Base-by-base conservation (phyloP, 1,139 yeast species). In the Saccharomyces hybrid region DNA sequence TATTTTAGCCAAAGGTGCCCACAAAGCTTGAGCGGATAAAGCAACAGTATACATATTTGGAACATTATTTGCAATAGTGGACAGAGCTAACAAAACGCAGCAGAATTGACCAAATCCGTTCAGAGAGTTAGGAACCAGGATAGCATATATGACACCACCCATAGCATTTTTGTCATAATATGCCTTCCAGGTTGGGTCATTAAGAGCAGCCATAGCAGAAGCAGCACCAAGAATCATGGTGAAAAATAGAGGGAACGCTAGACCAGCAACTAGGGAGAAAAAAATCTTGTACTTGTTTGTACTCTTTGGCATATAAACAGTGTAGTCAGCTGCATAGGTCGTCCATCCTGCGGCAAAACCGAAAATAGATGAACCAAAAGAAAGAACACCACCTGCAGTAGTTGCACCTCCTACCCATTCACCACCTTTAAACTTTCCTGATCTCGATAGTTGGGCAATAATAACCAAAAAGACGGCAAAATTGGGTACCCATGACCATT, bases 281-380 rank as follows among this genome's bases (percentile, higher is more conserved):
- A 88, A 88, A 58, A 88, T 77, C 69, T 76, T 82, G 65, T 62
- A 58, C 46, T 81, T 74, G 70, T 78, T 80, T 59, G 84, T 81
- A 66, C 80, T 76, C 66, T 81, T 75, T 59, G 80, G 79, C 79
- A 87, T 90, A 75, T 88, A 90, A 52, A 86, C 90, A 53, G 96
- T 88, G 73, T 89, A 90, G 73, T 90, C 97, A 49, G 96, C 82
- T 50, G 96, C 95, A 66, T 86, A 88, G 25, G 96, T 85, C 56
- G 95, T 82, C 97, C 97, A 90, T 59, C 97, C 97, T 57, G 96
- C 82, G 51, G 96, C 95, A 66, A 86, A 90, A 59, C 97, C 97
- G 65, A 79, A 90, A 60, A 88, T 73, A 52, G 95, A 75, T 68
- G 89, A 84, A 68, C 97, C 97, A 64, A 86, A 88, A 41, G 93